These are phyloP conservation scores for Penicillium sp. DNA, from an alignment of 2,329 filamentous ascomycete species.

Conservation along the genomic window DNA sequence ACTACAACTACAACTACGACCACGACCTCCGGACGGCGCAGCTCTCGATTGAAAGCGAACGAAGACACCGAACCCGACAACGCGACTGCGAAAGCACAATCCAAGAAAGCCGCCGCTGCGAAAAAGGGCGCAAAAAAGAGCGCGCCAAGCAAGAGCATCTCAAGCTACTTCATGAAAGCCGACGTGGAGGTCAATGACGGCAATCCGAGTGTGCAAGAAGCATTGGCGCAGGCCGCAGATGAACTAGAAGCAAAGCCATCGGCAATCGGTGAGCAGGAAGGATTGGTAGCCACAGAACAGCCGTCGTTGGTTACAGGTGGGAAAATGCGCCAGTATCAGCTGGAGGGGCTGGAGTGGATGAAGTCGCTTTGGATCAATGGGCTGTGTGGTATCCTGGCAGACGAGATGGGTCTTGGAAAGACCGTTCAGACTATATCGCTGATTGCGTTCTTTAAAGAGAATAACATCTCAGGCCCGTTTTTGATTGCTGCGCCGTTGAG, in stretches of 20 bases:
- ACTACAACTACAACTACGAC: conserved; percentile 1
- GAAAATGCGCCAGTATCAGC: conserved; percentile 87
- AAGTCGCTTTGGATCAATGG: conserved; percentile 79
- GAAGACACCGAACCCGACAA: conserved; percentile 16
- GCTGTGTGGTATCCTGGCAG: conserved; percentile 83
- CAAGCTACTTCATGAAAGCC: conserved; percentile 59
- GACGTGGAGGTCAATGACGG: conserved; percentile 53
- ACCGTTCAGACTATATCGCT: conserved; percentile 88
- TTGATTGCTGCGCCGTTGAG: conserved; percentile 86
- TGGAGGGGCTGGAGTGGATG: conserved; percentile 94
- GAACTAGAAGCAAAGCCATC: conserved; percentile 56
- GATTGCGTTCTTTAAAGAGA: conserved; percentile 80
- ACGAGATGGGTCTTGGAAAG: conserved; percentile 93
- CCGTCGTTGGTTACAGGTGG: conserved; percentile 81
- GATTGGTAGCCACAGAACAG: conserved; percentile 73
- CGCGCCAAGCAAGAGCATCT: conserved; percentile 44
- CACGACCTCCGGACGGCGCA: conserved; percentile 20
- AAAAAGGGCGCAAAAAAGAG: conserved; percentile 27
- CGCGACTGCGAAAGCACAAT: conserved; percentile 13
- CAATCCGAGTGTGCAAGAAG: conserved; percentile 53
- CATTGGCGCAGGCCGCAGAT: conserved; percentile 55
- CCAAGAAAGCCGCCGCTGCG: conserved; percentile 18
- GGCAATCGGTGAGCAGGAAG: conserved; percentile 61
- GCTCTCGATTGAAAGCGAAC: conserved; percentile 28
- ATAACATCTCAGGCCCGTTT: conserved; percentile 84